phyloP scores from a whole-genome alignment of 2,329 filamentous ascomycete genomes.

The Stemphylium vesicarium region DNA sequence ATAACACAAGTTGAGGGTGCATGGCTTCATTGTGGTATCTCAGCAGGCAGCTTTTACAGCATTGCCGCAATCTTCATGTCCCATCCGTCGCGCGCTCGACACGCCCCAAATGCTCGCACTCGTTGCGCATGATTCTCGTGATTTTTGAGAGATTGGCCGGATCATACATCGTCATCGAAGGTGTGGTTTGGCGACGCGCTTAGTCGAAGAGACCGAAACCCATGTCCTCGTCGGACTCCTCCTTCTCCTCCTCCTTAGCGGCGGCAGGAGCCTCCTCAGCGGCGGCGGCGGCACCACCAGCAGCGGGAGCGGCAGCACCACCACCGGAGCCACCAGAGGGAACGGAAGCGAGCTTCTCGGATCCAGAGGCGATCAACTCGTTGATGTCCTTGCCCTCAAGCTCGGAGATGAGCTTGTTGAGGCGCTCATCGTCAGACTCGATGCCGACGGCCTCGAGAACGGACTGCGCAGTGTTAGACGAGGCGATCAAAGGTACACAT shows the following conservation, averaged over 20 bases:
- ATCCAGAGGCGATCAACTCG: constrained; percentile 92
- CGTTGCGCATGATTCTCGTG: constrained; percentile 43
- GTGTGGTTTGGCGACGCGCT: constrained; percentile 36
- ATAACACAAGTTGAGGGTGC: constrained; percentile 28
- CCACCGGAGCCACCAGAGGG: constrained; percentile 86
- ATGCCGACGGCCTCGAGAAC: constrained; percentile 95
- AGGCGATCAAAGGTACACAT: neutral
- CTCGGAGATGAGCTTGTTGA: constrained; percentile 86
- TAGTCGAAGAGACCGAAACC: constrained; percentile 75
- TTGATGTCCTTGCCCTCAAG: constrained; percentile 90
- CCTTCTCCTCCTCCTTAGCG: constrained; percentile 76
- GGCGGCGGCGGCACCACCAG: constrained; percentile 64
- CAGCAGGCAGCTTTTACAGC: constrained; percentile 28
- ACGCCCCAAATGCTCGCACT: constrained; percentile 42
- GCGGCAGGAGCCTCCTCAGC: constrained; percentile 58
- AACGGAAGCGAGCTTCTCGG: constrained; percentile 94
- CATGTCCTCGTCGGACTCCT: constrained; percentile 79
- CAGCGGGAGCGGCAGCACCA: constrained; percentile 71
- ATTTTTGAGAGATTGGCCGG: constrained; percentile 34
- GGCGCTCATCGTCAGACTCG: constrained; percentile 85
- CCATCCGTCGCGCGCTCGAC: constrained; percentile 45
- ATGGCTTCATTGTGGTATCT: constrained; percentile 48
- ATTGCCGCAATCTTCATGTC: constrained; percentile 29
- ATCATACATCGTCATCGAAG: constrained; percentile 38
- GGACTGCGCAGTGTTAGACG: constrained; percentile 57